These are phyloP conservation scores for Pachyrhizus erosus DNA, from an alignment of 306 rosid species.

Conservation along the genomic window DNA sequence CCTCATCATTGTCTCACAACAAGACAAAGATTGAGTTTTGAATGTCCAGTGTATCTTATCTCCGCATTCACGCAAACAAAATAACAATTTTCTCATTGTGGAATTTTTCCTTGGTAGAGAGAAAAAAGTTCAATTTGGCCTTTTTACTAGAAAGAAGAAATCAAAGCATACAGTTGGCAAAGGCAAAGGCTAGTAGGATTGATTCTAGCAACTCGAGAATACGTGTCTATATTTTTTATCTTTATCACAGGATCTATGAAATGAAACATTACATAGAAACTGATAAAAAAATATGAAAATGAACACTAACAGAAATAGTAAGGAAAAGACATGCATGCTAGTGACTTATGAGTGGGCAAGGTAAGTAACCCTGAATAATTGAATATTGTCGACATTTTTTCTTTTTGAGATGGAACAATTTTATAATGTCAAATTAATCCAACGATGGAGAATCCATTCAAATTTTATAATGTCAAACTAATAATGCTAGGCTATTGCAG, in stretches of 20 bases:
- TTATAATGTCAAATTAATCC: not conserved
- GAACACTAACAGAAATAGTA: constrained; percentile 16
- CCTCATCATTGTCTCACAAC: constrained; percentile 40
- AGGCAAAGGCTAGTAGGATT: not conserved
- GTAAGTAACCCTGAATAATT: not conserved
- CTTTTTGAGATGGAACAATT: constrained; percentile 16
- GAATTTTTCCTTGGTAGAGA: constrained; percentile 12
- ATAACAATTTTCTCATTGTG: constrained; percentile 38
- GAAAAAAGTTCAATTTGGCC: constrained; percentile 33
- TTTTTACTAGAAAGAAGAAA: constrained; percentile 27
- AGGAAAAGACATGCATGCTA: constrained; percentile 37
- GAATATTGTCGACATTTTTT: constrained; percentile 5
- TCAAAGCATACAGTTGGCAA: constrained; percentile 4
- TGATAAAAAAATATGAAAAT: not conserved
- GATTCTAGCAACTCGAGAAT: not conserved
- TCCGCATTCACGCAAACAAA: constrained; percentile 38
- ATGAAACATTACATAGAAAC: constrained; percentile 13
- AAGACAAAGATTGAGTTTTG: constrained; percentile 47
- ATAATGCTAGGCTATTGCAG: constrained; percentile 50
- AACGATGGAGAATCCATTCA: constrained; percentile 5
- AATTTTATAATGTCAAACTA: not conserved
- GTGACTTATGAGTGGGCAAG: not conserved
- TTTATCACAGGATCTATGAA: not conserved
- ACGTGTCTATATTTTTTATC: not conserved
- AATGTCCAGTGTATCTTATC: constrained; percentile 34